Conservation (phyloP, 352 stramenopile species). For the Saprolegnia parasitica region DNA sequence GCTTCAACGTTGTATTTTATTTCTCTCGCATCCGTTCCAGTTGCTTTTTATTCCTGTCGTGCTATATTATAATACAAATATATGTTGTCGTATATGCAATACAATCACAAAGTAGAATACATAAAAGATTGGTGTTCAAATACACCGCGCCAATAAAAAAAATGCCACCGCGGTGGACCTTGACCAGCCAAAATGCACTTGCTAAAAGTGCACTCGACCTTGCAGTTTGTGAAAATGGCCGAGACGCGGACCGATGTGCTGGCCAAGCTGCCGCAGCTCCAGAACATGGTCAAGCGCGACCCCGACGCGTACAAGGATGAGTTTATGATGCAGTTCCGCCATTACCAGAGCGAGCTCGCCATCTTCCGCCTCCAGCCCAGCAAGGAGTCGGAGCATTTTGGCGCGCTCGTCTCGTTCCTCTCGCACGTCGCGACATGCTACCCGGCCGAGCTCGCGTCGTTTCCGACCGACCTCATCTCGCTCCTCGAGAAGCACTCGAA, state of each 20-base stretch:
- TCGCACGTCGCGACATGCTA: slow-evolving; percentile 90
- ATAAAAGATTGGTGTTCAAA: no score
- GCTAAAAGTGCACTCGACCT: slow-evolving; percentile 9
- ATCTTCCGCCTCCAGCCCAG: slow-evolving; percentile 92
- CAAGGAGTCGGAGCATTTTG: slow-evolving; percentile 90
- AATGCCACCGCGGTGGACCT: neutral
- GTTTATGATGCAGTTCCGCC: slow-evolving; percentile 95
- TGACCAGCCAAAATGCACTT: slow-evolving; percentile 15
- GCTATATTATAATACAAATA: no score
- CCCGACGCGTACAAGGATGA: slow-evolving; percentile 94
- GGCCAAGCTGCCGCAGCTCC: slow-evolving; percentile 91
- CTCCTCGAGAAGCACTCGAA: slow-evolving; percentile 89
- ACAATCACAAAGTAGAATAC: no score
- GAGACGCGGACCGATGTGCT: slow-evolving; percentile 81
- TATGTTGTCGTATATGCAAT: no score
- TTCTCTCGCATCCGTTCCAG: no score
- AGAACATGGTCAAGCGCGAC: slow-evolving; percentile 99
- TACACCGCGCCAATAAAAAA: neutral
- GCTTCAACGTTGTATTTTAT: no score
- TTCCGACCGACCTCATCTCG: slow-evolving; percentile 87
- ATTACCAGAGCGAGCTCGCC: slow-evolving; percentile 94
- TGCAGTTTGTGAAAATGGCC: slow-evolving; percentile 32
- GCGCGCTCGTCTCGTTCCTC: slow-evolving; percentile 96
- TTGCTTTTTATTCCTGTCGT: no score
- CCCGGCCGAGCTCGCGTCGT: slow-evolving; percentile 81